These are phyloP conservation scores for Aspergillus floridensis DNA, from an alignment of 2,329 filamentous ascomycete genomes.

Conservation along the genomic window DNA sequence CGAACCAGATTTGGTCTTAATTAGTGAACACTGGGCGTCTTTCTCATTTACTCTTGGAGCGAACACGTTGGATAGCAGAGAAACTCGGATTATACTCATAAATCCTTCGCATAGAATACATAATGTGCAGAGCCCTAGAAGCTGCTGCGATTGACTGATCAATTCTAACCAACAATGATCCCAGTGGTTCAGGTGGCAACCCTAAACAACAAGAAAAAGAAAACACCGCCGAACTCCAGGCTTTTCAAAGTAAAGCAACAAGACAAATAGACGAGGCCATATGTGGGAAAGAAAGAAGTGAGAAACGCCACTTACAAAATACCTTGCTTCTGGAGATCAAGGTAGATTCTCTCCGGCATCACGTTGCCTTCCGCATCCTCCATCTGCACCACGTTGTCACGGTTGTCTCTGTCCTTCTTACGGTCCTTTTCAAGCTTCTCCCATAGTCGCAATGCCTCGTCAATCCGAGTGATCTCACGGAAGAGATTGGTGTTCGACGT, in stretches of 20 bases:
- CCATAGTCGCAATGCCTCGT: conserved; percentile 85
- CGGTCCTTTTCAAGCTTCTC: conserved; percentile 87
- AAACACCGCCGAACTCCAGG: conserved; percentile 31
- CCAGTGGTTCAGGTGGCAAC: conserved; percentile 13
- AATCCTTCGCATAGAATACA: conserved; percentile 18
- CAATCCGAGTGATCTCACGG: conserved; percentile 88
- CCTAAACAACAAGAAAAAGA: conserved; percentile 13
- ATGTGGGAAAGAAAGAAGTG: neutral
- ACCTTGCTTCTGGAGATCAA: conserved; percentile 90
- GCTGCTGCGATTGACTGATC: conserved; percentile 9
- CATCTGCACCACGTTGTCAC: conserved; percentile 93
- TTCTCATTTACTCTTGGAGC: neutral
- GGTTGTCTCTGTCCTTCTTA: conserved; percentile 70
- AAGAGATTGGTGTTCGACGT: conserved; percentile 81
- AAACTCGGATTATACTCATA: neutral
- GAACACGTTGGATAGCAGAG: neutral
- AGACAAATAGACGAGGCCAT: conserved; percentile 11
- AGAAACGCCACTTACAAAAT: conserved; percentile 56
- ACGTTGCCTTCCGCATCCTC: conserved; percentile 96
- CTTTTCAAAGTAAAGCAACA: conserved; percentile 22
- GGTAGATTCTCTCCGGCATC: conserved; percentile 98
- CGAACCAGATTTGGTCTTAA: neutral
- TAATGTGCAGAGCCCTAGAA: conserved; percentile 5
- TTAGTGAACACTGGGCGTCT: neutral
- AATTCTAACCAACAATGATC: conserved; percentile 17